A percentile compares a stretch with the other conserved stretches of the same genome.
Conservation (phyloP, 2,329 filamentous ascomycete species). For the Colletotrichum sansevieriae region DNA sequence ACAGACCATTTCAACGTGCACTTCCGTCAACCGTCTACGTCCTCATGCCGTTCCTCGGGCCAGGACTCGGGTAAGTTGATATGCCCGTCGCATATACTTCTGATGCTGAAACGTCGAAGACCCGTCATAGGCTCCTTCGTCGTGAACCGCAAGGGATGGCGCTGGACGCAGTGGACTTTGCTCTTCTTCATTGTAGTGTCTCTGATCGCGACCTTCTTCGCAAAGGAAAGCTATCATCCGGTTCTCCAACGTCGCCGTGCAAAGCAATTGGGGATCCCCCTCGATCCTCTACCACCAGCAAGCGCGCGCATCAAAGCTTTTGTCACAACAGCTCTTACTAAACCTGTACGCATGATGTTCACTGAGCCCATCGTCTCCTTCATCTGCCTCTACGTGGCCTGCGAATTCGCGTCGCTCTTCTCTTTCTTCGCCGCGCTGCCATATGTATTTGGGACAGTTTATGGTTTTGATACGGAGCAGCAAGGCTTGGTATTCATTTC, state of each 20-base stretch:
- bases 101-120: slow-evolving; percentile 45
- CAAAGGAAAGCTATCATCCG: slow-evolving; percentile 70
- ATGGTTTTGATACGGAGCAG: slow-evolving; percentile 59
- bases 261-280: slow-evolving; percentile 51
- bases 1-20: slow-evolving; percentile 56
- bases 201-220: slow-evolving; percentile 53
- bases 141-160: slow-evolving; percentile 60
- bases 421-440: slow-evolving; percentile 66
- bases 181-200: slow-evolving; percentile 59
- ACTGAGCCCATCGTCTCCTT: slow-evolving; percentile 74
- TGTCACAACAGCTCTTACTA: slow-evolving; percentile 57
- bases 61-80: slow-evolving; percentile 61
- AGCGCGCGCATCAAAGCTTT: slow-evolving; percentile 46
- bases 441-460: slow-evolving; percentile 60
- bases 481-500: slow-evolving; percentile 60
- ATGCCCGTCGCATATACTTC: background rate
- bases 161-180: slow-evolving; percentile 66
- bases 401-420: slow-evolving; percentile 65
- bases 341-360: slow-evolving; percentile 70
- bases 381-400: slow-evolving; percentile 62
- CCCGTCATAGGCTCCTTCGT: slow-evolving; percentile 65
- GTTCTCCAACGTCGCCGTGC: slow-evolving; percentile 57
- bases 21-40: slow-evolving; percentile 60
- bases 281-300: slow-evolving; percentile 46
- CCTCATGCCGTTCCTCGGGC: slow-evolving; percentile 66